Percentiles rank a stretch among this genome's conserved stretches.
These are phyloP conservation scores for Epichloe sibirici DNA, from an alignment of 2,329 filamentous ascomycete species.

Conservation along the genomic window DNA sequence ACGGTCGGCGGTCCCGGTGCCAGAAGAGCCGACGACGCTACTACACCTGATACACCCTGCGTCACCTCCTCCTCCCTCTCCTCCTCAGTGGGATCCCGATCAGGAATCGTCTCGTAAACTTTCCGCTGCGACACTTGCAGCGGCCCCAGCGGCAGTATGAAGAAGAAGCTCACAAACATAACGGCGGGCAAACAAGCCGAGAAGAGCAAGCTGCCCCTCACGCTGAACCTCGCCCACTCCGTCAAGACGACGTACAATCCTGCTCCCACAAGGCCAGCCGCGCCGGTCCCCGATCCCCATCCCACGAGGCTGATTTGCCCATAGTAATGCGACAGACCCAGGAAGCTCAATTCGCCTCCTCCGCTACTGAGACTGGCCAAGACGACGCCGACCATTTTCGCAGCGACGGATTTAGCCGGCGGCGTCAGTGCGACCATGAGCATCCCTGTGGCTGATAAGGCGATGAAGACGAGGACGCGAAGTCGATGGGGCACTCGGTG, in stretches of 20 bases:
- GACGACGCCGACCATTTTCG: conserved; percentile 73
- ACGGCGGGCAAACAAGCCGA: conserved; percentile 69
- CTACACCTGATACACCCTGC: conserved; percentile 11
- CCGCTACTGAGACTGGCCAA: conserved; percentile 78
- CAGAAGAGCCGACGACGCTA: conserved; percentile 37
- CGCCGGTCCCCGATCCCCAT: conserved; percentile 88
- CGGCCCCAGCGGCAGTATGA: conserved; percentile 58
- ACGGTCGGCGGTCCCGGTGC: conserved; percentile 29
- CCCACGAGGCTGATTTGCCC: conserved; percentile 75
- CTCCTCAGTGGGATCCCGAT: conserved; percentile 26
- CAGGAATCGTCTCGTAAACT: conserved; percentile 42
- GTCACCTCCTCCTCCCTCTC: conserved; percentile 18
- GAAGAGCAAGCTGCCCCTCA: conserved; percentile 60
- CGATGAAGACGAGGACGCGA: conserved; percentile 63
- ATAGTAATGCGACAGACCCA: conserved; percentile 88
- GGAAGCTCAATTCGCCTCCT: conserved; percentile 78
- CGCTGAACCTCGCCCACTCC: conserved; percentile 62
- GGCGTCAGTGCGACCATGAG: conserved; percentile 75
- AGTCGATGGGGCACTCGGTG: conserved; percentile 69
- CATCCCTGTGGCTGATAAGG: conserved; percentile 75
- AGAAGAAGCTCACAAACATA: conserved; percentile 81
- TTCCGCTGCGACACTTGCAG: conserved; percentile 37
- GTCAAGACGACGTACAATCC: conserved; percentile 81
- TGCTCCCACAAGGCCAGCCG: conserved; percentile 75
- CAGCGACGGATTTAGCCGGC: conserved; percentile 47